phyloP scores from a whole-genome alignment of 83 land plant species.

The Thuja plicata region DNA sequence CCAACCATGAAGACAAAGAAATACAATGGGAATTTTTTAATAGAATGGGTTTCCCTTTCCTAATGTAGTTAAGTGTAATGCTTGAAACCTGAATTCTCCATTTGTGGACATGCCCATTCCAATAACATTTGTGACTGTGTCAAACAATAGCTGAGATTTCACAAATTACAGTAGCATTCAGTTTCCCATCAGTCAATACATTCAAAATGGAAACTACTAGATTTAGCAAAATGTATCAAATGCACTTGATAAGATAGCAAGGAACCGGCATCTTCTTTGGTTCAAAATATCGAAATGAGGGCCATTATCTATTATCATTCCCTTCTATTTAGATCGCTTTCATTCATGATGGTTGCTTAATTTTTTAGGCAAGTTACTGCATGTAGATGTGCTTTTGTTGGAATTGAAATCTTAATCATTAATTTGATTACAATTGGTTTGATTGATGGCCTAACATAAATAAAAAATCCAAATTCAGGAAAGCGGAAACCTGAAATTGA shows the following conservation, averaged over 20 bases:
- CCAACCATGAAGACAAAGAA: too few species aligned
- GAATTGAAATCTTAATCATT: not conserved
- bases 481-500: conserved; percentile 83
- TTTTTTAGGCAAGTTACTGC: not conserved
- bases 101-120: too few species aligned
- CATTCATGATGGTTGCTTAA: not conserved
- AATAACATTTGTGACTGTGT: too few species aligned
- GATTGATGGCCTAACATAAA: too few species aligned
- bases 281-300: not conserved
- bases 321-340: not conserved
- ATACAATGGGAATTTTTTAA: too few species aligned
- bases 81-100: too few species aligned
- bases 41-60: too few species aligned
- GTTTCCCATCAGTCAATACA: not conserved
- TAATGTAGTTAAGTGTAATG: too few species aligned
- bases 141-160: too few species aligned
- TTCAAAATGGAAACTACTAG: not conserved
- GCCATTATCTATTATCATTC: not conserved
- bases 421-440: not conserved
- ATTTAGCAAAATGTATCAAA: not conserved
- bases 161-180: too few species aligned
- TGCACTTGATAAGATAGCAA: not conserved
- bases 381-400: not conserved
- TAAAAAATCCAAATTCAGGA: conserved; percentile 43
- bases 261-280: not conserved